A percentile compares a stretch with the other conserved stretches of the same genome.
Evolutionary conservation across 2,329 filamentous ascomycete species (phyloP).

Genomic region (Mollisia scopiformis): DNA sequence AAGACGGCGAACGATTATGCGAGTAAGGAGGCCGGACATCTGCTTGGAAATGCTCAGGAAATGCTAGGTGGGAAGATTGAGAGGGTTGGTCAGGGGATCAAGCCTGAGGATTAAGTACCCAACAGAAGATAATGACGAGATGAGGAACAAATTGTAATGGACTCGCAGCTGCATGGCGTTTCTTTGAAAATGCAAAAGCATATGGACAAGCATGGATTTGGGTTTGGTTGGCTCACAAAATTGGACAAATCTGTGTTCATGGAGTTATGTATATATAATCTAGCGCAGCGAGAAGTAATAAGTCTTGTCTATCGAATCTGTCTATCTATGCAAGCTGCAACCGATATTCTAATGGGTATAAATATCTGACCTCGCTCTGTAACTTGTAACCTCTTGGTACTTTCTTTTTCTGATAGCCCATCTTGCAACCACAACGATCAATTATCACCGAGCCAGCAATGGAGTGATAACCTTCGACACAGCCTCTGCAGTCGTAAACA

Average conservation of each 20-base stretch:
- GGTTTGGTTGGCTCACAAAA: background rate
- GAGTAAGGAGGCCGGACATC: slow-evolving; percentile 30
- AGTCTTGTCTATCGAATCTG: too few relatives aligned
- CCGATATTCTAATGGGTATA: too few relatives aligned
- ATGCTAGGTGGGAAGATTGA: slow-evolving; percentile 29
- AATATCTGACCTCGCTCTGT: too few relatives aligned
- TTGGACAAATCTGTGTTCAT: background rate
- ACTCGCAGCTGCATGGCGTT: too few relatives aligned
- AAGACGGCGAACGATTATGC: slow-evolving; percentile 21
- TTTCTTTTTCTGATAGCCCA: too few relatives aligned
- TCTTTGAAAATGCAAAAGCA: background rate
- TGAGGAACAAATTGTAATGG: too few relatives aligned
- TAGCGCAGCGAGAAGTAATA: background rate
- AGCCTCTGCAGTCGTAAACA: slow-evolving; percentile 7
- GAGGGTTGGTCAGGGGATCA: slow-evolving; percentile 23
- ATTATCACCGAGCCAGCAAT: background rate
- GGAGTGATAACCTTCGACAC: background rate
- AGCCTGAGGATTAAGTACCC: slow-evolving; percentile 1
- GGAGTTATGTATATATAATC: background rate
- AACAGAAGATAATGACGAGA: background rate
- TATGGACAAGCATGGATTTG: background rate
- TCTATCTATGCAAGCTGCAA: too few relatives aligned
- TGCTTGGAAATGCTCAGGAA: slow-evolving; percentile 35
- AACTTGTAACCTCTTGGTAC: too few relatives aligned
- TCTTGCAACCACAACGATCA: too few relatives aligned